Evolutionary conservation across 2,329 filamentous ascomycete genomes (phyloP), one percentile per base, ranked within the genome.

Genomic region (Penicillium freii): DNA sequence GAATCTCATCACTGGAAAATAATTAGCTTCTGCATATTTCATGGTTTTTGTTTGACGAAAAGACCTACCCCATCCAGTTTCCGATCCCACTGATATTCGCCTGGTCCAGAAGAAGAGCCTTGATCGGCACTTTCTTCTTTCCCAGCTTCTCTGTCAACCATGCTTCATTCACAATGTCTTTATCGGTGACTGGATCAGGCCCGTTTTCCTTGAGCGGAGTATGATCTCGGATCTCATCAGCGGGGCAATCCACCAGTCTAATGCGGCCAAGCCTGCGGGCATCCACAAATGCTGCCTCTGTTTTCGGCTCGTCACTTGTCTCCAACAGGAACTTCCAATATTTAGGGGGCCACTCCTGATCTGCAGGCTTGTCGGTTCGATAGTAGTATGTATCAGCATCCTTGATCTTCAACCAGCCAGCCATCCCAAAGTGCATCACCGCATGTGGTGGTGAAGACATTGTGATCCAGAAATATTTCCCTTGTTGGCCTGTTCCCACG

Each of bases 381-480:
- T 96, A 94, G 75, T 94, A 92, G 33, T 86, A 86, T 4, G 88
- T 91, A 59, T 87, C 85, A 56, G 91, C 87, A 60, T 87, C 87
- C 62, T 84, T 87, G 71, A 97, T 92, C 68, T 96, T 89, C 51
- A 97, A 82, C 94, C 94, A 97, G 7, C 94, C 86, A 17, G 80
- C 78, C 82, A 84, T 84, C 42, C 91, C 91, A 66, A 95, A 87
- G 73, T 96, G 92, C 86, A 96, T 91, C 31, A 97, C 85, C 0
- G 90, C 84, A 75, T 97, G 94, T 1, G 93, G 92, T 11, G 91
- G 83, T 10, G 83, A 82, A 27, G 84, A 82, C 84, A 90, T 89
- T 38, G 91, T 87, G 23, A 97, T 80, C 81, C 94, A 99, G 73
- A 99, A 97, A 71, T 97, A 97, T 82, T 97, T 99, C 10, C 94